Evolutionary conservation across 140 eudicot species (phyloP).

Genomic region (Bidens hawaiensis): DNA sequence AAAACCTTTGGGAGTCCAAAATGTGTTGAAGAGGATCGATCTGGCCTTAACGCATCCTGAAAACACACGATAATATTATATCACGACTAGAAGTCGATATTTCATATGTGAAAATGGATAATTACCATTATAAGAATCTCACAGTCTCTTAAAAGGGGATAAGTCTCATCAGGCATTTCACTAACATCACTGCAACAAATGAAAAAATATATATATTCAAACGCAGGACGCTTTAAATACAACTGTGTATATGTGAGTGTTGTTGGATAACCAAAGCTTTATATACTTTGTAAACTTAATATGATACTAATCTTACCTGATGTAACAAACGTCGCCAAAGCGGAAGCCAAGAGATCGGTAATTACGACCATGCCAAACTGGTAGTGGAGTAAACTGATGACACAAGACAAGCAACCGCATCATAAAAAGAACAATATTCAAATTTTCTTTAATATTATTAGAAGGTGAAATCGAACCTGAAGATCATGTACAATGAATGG

Average conservation of each 20-base stretch:
- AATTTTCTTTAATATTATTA: not conserved
- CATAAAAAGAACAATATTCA: not conserved
- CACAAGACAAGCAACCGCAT: slow-evolving; percentile 3
- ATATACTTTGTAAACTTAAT: not conserved
- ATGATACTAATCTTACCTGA: slow-evolving; percentile 47
- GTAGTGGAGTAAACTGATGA: slow-evolving; percentile 81
- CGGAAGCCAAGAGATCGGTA: slow-evolving; percentile 95
- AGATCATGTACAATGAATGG: slow-evolving; percentile 70
- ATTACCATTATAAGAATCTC: slow-evolving; percentile 78
- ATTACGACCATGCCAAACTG: slow-evolving; percentile 94
- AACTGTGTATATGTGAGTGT: not conserved
- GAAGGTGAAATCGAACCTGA: slow-evolving; percentile 42
- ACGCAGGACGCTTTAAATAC: not conserved
- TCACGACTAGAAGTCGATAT: not conserved
- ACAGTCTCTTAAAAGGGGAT: slow-evolving; percentile 83
- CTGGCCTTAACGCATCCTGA: slow-evolving; percentile 94
- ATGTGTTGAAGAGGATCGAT: slow-evolving; percentile 88
- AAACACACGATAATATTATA: not conserved
- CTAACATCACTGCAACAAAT: slow-evolving; percentile 78
- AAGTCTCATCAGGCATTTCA: slow-evolving; percentile 92
- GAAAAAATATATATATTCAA: not conserved
- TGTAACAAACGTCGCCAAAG: slow-evolving; percentile 89
- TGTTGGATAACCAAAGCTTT: not conserved
- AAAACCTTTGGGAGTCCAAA: slow-evolving; percentile 92
- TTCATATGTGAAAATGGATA: not conserved